Evolutionary conservation across 1,139 yeast species (phyloP).

Genomic region (Yamadazyma diospyri): DNA sequence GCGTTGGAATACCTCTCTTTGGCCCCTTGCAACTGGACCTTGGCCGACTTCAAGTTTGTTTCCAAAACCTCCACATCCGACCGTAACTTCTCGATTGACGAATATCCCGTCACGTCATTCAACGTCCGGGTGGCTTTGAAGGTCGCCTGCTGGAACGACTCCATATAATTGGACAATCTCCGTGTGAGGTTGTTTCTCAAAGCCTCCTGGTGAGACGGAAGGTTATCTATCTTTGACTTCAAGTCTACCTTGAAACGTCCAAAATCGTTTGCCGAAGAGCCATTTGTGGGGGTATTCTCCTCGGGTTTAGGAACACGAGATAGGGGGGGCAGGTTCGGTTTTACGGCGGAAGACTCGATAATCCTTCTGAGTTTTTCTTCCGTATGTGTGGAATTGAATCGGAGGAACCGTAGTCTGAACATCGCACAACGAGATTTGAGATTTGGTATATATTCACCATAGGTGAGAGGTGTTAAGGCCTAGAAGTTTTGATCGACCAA

Average conservation of each 20-base stretch:
- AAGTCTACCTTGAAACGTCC: neutral
- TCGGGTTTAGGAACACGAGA: neutral
- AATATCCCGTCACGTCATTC: conserved; percentile 91
- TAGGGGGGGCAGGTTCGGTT: neutral
- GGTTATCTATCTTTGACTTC: conserved; percentile 17
- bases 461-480: no score
- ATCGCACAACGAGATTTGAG: no score
- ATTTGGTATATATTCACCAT: no score
- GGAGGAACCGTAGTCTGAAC: conserved; percentile 6
- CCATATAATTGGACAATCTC: conserved; percentile 51
- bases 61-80: conserved; percentile 53
- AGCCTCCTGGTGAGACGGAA: conserved; percentile 33
- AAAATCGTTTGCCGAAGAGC: neutral
- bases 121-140: conserved; percentile 70
- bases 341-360: conserved; percentile 8
- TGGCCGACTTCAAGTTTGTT: conserved; percentile 44
- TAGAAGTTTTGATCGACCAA: conserved; percentile 57
- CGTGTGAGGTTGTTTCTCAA: conserved; percentile 17
- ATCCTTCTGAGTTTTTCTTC: conserved; percentile 13
- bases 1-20: conserved; percentile 61
- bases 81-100: conserved; percentile 73
- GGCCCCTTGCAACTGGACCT: conserved; percentile 45
- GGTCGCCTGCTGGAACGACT: conserved; percentile 61
- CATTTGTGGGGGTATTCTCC: neutral
- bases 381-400: conserved; percentile 5